These are phyloP conservation scores for Raddia guianensis DNA, from an alignment of 176 grass and related monocot genomes.

Conservation along the genomic window DNA sequence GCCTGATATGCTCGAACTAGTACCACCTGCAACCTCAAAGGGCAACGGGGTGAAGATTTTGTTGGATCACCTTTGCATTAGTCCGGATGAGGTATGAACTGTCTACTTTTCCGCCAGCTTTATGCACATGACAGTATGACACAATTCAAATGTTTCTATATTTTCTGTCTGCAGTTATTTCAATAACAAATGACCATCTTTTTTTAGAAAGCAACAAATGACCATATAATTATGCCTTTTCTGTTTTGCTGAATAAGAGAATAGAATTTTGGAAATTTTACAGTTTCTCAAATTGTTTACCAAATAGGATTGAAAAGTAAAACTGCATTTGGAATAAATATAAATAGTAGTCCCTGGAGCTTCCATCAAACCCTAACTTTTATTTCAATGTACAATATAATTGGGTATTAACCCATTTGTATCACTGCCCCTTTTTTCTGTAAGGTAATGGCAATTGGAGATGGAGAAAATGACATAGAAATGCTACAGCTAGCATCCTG, in stretches of 20 bases:
- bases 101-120: conserved; percentile 18
- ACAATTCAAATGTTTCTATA: not conserved
- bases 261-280: not conserved
- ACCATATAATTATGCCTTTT: not conserved
- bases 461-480: conserved; percentile 98
- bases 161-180: not conserved
- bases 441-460: conserved; percentile 95
- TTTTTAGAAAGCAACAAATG: not conserved
- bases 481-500: conserved; percentile 83
- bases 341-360: not conserved
- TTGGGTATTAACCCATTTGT: not conserved
- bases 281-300: not conserved
- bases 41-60: conserved; percentile 81
- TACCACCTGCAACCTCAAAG: conserved; percentile 84
- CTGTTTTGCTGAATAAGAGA: not conserved
- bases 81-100: conserved; percentile 67
- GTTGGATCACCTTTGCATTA: conserved; percentile 76
- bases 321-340: not conserved
- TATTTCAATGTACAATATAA: not conserved
- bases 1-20: conserved; percentile 97
- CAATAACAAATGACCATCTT: not conserved
- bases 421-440: not conserved
- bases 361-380: not conserved
- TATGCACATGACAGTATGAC: not conserved
- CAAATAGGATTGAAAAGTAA: not conserved